Conservation (phyloP, 2,329 filamentous ascomycete species). For the Orbilia quercus region DNA sequence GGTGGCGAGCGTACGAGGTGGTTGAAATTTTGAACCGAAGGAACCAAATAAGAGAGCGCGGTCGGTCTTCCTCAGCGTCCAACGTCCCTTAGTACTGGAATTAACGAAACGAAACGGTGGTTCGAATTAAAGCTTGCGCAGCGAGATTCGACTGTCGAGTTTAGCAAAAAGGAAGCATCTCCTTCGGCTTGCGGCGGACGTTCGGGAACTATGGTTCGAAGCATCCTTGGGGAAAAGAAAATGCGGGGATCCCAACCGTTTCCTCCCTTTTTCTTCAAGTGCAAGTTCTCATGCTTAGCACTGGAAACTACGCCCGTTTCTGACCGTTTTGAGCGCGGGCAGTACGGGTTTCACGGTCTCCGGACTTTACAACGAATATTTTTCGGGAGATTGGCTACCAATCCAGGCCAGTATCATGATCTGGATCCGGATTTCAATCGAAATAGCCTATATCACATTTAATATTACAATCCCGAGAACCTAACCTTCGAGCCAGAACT, state of each 20-base stretch:
- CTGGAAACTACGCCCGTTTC: background rate
- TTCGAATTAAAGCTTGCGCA: background rate
- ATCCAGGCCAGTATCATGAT: background rate
- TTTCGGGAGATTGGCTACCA: slow-evolving; percentile 34
- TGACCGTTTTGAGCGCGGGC: background rate
- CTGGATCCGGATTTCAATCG: slow-evolving; percentile 14
- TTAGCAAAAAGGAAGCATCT: slow-evolving; percentile 10
- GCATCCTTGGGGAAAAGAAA: background rate
- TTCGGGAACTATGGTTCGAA: background rate
- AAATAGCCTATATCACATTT: slow-evolving; percentile 35
- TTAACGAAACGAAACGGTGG: slow-evolving; percentile 13
- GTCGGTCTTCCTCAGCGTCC: slow-evolving; percentile 19
- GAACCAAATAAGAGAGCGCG: slow-evolving; percentile 39
- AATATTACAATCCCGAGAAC: slow-evolving; percentile 15
- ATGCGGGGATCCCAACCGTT: slow-evolving; percentile 37
- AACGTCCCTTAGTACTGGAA: slow-evolving; percentile 36
- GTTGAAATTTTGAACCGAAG: slow-evolving; percentile 47
- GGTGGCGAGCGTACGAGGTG: slow-evolving; percentile 13
- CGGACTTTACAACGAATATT: slow-evolving; percentile 2
- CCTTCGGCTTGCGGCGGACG: slow-evolving; percentile 4
- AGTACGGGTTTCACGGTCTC: slow-evolving; percentile 6
- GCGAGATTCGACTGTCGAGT: slow-evolving; percentile 17
- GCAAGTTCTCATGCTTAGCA: too few species aligned
- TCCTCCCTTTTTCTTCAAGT: background rate
- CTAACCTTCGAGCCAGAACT: background rate